A percentile compares a stretch with the other conserved stretches of the same genome.
Evolutionary conservation across 257 asterid species (phyloP).

Genomic region (Salvia miltiorrhiza): DNA sequence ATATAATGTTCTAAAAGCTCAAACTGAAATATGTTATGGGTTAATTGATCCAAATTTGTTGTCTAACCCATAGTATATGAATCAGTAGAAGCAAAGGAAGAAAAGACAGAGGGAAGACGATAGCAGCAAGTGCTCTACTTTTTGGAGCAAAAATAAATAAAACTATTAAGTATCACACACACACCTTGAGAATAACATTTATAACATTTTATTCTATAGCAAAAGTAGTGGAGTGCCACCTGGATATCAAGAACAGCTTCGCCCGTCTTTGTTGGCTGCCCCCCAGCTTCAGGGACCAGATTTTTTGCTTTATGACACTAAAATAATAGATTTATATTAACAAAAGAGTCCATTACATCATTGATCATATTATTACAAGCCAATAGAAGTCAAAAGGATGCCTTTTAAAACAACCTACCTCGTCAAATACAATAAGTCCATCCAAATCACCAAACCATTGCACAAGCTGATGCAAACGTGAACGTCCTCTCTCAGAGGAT

Average conservation of each 20-base stretch:
- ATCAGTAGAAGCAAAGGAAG: constrained; percentile 3
- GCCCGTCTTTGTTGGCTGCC: constrained; percentile 92
- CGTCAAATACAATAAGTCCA: constrained; percentile 91
- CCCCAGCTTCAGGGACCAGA: constrained; percentile 97
- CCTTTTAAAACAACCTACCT: constrained; percentile 44
- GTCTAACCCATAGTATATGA: not conserved
- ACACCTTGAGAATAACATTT: not conserved
- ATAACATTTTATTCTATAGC: constrained; percentile 3
- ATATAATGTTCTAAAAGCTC: not conserved
- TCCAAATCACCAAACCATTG: constrained; percentile 91
- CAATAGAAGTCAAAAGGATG: constrained; percentile 11
- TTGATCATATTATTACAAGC: constrained; percentile 18
- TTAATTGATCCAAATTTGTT: not conserved
- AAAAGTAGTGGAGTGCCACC: constrained; percentile 46
- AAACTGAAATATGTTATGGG: constrained; percentile 1
- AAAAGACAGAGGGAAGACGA: not conserved
- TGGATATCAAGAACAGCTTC: constrained; percentile 99
- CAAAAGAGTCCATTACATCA: constrained; percentile 22
- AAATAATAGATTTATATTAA: constrained; percentile 23
- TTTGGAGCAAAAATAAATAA: constrained; percentile 5
- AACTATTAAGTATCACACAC: not conserved
- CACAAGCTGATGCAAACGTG: constrained; percentile 93
- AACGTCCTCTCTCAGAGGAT: constrained; percentile 96
- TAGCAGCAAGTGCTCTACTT: not conserved
- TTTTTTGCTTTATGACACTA: constrained; percentile 99